Conservation (phyloP, 805 yeast species). For the Starmerella gropengiesseri region DNA sequence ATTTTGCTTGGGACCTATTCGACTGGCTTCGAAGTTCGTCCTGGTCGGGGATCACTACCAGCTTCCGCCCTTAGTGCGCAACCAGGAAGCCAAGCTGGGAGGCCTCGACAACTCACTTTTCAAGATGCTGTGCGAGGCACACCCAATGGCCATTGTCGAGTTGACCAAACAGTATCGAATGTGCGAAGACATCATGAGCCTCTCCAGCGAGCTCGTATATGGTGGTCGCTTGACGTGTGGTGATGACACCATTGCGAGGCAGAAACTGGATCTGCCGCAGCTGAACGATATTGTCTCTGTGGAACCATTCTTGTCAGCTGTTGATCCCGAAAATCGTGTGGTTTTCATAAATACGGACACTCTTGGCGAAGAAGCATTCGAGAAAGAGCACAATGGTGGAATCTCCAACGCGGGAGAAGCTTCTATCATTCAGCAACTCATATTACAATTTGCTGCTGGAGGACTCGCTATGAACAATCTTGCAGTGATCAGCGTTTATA, state of each 20-base stretch:
- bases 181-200: slow-evolving; percentile 77
- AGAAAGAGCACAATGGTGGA: slow-evolving; percentile 49
- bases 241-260: slow-evolving; percentile 49
- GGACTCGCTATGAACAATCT: slow-evolving; percentile 42
- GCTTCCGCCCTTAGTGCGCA: slow-evolving; percentile 75
- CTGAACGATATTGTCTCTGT: slow-evolving; percentile 15
- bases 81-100: slow-evolving; percentile 49
- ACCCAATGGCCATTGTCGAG: slow-evolving; percentile 67
- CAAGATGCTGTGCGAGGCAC: slow-evolving; percentile 55
- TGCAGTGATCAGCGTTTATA: slow-evolving; percentile 83
- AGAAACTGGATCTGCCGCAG: slow-evolving; percentile 41
- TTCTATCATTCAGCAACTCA: slow-evolving; percentile 48
- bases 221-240: slow-evolving; percentile 72
- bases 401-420: slow-evolving; percentile 68
- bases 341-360: slow-evolving; percentile 71
- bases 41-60: slow-evolving; percentile 96
- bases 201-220: slow-evolving; percentile 73
- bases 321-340: slow-evolving; percentile 49
- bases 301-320: slow-evolving; percentile 12
- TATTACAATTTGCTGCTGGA: slow-evolving; percentile 30
- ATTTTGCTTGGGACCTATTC: slow-evolving; percentile 74
- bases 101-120: slow-evolving; percentile 72
- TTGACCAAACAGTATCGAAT: slow-evolving; percentile 80
- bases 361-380: slow-evolving; percentile 41
- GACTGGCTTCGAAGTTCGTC: slow-evolving; percentile 66